Evolutionary conservation across 2,329 filamentous ascomycete species (phyloP), one percentile per base, ranked within the genome.

Genomic region (Penicillium crustosum): DNA sequence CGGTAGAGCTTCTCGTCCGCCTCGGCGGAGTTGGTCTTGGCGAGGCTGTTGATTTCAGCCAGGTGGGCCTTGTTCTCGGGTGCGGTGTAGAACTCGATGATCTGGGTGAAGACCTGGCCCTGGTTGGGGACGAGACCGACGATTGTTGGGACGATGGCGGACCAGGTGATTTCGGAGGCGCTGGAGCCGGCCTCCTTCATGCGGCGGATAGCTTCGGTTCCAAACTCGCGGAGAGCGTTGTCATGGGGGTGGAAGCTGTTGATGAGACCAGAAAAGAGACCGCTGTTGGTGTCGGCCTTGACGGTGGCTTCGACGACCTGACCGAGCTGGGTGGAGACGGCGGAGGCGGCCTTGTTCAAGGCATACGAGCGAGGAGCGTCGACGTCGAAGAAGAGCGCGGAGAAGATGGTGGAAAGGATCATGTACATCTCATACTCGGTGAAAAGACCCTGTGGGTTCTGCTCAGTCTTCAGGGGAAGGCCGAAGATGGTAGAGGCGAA

Each of bases 21-120:
- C 61, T 86, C 83, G 1, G 77, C 77, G 0, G 81, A 77, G 5
- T 85, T 79, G 39, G 81, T 70, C 35, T 80, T 76, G 29, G 90
- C 84, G 17, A 89, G 77, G 19, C 77, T 76, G 63, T 87, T 81
- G 54, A 93, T 81, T 43, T 86, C 83, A 0, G 83, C 77, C 0
- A 89, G 73, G 66, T 91, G 79, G 13, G 77, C 64, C 54, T 78
- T 74, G 64, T 85, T 83, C 33, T 82, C 75, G 3, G 81, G 77
- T 0, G 83, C 82, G 6, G 92, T 80, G 69, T 89, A 92, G 75
- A 84, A 91, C 69, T 92, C 89, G 19, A 91, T 78, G 2, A 88
- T 81, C 75, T 90, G 87, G 1, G 87, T 85, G 69, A 92, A 91
- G 66, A 89, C 79, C 67, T 89, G 84, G 2, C 84, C 86, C 70